Evolutionary conservation across 2,329 filamentous ascomycete species (phyloP), one percentile per base, ranked within the genome.

Genomic region (Claviceps purpurea): DNA sequence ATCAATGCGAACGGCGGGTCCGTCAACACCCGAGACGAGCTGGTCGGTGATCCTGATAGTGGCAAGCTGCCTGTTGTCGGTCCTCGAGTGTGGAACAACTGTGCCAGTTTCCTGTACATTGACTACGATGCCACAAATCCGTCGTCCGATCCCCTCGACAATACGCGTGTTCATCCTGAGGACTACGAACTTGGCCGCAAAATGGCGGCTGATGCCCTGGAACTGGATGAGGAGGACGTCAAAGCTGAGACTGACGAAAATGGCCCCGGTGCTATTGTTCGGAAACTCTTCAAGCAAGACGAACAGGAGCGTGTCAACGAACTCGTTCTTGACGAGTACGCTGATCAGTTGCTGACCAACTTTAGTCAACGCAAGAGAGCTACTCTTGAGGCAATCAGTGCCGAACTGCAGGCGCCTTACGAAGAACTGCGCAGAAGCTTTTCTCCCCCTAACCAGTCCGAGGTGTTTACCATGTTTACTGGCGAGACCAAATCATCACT

Each of bases 181-280:
- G 93, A 98, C 65, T 98, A 98, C 68, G 93, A 98, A 60, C 84
- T 98, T 56, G 93, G 89, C 48, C 87, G 91, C 60, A 98, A 98
- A 71, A 97, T 98, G 85, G 93, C 93, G 20, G 93, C 93, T 3
- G 93, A 98, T 73, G 93, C 93, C 16, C 75, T 98, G 47, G 91
- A 96, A 65, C 77, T 98, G 58, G 93, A 98, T 60, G 93, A 98
- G 69, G 93, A 98, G 71, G 93, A 98, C 62, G 89, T 98, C 64
- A 94, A 95, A 68, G 89, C 87, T 1, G 90, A 97, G 70, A 86
- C 85, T 5, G 88, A 95, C 58, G 89, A 96, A 62, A 88, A 89
- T 57, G 93, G 93, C 0, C 77, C 86, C 0, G 89, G 87, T 16
- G 93, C 91, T 7, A 90, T 97, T 59, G 88, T 98, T 51, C 84